phyloP scores from a whole-genome alignment of 495 filamentous ascomycete genomes.

The Penicillium odoratum region DNA sequence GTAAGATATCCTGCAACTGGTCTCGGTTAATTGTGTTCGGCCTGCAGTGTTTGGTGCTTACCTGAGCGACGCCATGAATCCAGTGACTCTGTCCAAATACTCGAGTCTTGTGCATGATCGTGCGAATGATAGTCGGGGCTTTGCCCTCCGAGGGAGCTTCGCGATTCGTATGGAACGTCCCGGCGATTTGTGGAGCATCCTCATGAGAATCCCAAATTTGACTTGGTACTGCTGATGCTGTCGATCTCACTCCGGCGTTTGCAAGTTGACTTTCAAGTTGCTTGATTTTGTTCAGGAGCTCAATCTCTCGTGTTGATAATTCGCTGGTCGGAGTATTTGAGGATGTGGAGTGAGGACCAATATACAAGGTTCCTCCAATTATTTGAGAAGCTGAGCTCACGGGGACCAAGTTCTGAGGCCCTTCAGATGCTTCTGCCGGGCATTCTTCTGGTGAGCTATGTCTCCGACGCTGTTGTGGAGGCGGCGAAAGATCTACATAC shows the following conservation, averaged over 20 bases:
- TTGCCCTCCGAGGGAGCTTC: conserved; percentile 25
- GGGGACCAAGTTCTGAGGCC: not conserved
- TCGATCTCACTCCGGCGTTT: conserved; percentile 12
- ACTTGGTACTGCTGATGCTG: conserved; percentile 12
- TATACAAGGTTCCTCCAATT: not conserved
- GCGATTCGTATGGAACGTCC: conserved; percentile 28
- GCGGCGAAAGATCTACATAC: conserved; percentile 33
- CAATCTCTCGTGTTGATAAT: conserved; percentile 33
- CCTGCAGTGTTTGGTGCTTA: conserved; percentile 23
- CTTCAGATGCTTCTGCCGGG: not conserved
- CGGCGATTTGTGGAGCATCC: conserved; percentile 24
- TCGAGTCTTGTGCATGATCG: conserved; percentile 53
- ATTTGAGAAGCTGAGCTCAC: not conserved
- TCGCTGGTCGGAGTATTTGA: conserved; percentile 33
- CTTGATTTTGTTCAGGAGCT: conserved; percentile 40
- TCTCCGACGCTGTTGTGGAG: conserved; percentile 11
- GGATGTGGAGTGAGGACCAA: conserved; percentile 21
- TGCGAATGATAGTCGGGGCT: conserved; percentile 29
- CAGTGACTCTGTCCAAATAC: conserved; percentile 58
- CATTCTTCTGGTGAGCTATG: not conserved
- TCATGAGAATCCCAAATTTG: conserved; percentile 29
- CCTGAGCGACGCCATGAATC: conserved; percentile 45
- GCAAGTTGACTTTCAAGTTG: conserved; percentile 49
- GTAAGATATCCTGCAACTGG: conserved; percentile 42
- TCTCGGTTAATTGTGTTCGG: not conserved